Evolutionary conservation across 345 rosid species (phyloP).

Genomic region (Populus euphratica): DNA sequence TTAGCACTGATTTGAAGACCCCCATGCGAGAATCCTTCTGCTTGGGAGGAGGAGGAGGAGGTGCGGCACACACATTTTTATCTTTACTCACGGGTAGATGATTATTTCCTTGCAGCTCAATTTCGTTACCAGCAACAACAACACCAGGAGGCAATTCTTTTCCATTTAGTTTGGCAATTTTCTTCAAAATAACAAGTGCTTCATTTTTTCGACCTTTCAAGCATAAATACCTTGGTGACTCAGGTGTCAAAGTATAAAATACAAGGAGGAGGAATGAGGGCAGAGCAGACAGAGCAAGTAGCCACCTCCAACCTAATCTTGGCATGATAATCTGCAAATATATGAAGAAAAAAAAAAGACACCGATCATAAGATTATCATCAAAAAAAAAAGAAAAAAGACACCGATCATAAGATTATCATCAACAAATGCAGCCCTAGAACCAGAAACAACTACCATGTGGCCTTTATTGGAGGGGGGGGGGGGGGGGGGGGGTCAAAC

Average conservation of each 20-base stretch:
- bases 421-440: no score
- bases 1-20: conserved; percentile 36
- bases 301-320: conserved; percentile 84
- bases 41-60: conserved; percentile 14
- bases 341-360: no score
- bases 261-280: conserved; percentile 74
- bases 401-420: no score
- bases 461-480: no score
- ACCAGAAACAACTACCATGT: no score
- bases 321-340: conserved; percentile 77
- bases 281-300: conserved; percentile 70
- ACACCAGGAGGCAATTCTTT: conserved; percentile 57
- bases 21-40: conserved; percentile 37
- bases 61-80: neutral
- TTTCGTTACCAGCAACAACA: conserved; percentile 57
- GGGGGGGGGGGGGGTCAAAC: no score
- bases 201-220: conserved; percentile 63
- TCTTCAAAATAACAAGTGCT: conserved; percentile 58
- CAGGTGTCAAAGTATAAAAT: conserved; percentile 66
- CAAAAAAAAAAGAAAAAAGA: no score
- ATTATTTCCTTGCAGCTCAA: conserved; percentile 34
- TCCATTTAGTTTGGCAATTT: conserved; percentile 53
- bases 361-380: no score
- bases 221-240: conserved; percentile 84
- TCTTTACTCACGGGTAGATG: conserved; percentile 34